These are phyloP conservation scores for Coprinopsis marcescibilis DNA, from an alignment of 768 basidiomycete species.

Conservation along the genomic window DNA sequence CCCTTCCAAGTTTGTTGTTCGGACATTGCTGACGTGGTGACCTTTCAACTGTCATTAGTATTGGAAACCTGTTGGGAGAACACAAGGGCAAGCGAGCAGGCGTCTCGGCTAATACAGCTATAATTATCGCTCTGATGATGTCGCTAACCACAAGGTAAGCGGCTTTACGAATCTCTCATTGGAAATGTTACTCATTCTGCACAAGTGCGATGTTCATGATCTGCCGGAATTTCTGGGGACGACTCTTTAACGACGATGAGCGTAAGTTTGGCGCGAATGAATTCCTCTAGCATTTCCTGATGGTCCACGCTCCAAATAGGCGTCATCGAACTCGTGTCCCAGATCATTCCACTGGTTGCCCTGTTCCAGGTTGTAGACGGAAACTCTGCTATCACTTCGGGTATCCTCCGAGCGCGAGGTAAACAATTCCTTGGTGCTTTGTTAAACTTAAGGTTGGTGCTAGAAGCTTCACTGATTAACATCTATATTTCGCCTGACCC, in stretches of 20 bases:
- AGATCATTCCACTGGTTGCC: slow-evolving; percentile 69
- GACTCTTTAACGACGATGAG: slow-evolving; percentile 67
- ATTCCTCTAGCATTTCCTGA: not conserved
- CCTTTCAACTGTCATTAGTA: slow-evolving; percentile 32
- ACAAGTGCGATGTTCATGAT: slow-evolving; percentile 47
- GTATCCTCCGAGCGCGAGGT: slow-evolving; percentile 79
- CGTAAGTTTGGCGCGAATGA: slow-evolving; percentile 26
- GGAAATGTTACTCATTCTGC: not conserved
- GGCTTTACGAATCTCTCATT: slow-evolving; percentile 5
- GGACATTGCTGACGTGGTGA: not conserved
- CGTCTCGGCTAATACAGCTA: slow-evolving; percentile 55
- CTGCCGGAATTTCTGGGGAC: slow-evolving; percentile 64
- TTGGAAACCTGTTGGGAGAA: slow-evolving; percentile 87
- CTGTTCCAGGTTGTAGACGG: slow-evolving; percentile 88
- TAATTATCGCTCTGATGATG: slow-evolving; percentile 62
- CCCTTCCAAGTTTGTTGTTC: not conserved
- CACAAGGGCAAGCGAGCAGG: slow-evolving; percentile 67
- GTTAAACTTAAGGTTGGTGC: slow-evolving; percentile 68
- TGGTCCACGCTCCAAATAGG: slow-evolving; percentile 26
- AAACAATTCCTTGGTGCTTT: slow-evolving; percentile 77
- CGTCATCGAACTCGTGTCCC: slow-evolving; percentile 55
- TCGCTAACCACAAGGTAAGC: slow-evolving; percentile 59
- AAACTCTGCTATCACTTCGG: slow-evolving; percentile 56
- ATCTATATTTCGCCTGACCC: not conserved
- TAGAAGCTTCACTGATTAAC: no score